Conservation (phyloP, 306 rosid genomes). For the Medicago ruthenica region DNA sequence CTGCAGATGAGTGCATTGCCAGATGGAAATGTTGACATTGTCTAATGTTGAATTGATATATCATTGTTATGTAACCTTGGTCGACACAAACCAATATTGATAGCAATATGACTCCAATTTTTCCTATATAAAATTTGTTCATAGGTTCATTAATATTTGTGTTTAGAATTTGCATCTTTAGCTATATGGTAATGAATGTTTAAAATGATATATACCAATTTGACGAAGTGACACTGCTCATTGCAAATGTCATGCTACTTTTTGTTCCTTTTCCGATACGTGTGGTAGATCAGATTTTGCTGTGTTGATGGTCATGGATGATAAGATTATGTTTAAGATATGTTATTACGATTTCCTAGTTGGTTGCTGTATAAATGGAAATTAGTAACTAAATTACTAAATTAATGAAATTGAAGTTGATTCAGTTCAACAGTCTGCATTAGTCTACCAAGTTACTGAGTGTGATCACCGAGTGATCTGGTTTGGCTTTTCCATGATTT, state of each 20-base stretch:
- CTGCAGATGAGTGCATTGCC: constrained; percentile 85
- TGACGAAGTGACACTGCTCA: constrained; percentile 27
- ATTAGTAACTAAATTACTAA: no score
- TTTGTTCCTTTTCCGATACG: constrained; percentile 29
- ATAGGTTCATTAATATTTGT: constrained; percentile 33
- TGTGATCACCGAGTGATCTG: background rate
- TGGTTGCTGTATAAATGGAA: no score
- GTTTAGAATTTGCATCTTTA: constrained; percentile 31
- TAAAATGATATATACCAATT: constrained; percentile 25
- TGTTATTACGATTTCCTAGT: background rate
- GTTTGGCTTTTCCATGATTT: background rate
- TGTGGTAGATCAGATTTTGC: background rate
- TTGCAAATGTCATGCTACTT: constrained; percentile 27
- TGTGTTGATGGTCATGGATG: constrained; percentile 10
- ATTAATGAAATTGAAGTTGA: no score
- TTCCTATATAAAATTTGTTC: constrained; percentile 43
- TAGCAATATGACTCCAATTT: constrained; percentile 45
- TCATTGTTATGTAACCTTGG: constrained; percentile 42
- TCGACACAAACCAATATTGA: constrained; percentile 40
- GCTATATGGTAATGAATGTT: constrained; percentile 35
- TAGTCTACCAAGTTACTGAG: background rate
- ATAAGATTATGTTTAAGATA: constrained; percentile 13
- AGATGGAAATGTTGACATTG: constrained; percentile 71
- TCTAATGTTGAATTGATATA: constrained; percentile 48
- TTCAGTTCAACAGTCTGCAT: background rate